A percentile compares a stretch with the other conserved stretches of the same genome.
phyloP scores from a whole-genome alignment of 2,329 filamentous ascomycete genomes.

The Fusarium sp. region DNA sequence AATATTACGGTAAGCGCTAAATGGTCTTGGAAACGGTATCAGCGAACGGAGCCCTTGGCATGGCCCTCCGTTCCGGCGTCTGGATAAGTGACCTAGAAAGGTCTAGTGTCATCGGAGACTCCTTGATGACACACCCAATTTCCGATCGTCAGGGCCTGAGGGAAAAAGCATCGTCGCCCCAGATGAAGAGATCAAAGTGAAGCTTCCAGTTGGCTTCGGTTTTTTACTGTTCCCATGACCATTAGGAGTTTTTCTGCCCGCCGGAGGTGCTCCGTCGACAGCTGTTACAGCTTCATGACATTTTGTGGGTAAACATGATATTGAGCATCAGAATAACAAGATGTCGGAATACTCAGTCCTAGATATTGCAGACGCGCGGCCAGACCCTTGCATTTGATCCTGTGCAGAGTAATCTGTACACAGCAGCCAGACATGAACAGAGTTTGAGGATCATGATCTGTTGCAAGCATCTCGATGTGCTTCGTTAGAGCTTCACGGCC shows the following conservation, averaged over 20 bases:
- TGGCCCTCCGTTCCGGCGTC: slow-evolving; percentile 31
- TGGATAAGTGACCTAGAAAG: slow-evolving; percentile 19
- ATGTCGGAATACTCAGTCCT: background rate
- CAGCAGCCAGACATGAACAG: background rate
- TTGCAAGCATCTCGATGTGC: slow-evolving; percentile 32
- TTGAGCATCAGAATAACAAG: slow-evolving; percentile 4
- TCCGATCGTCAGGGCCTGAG: slow-evolving; percentile 36
- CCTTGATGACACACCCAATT: slow-evolving; percentile 46
- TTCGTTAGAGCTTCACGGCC: slow-evolving; percentile 12
- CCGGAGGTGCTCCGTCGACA: slow-evolving; percentile 2
- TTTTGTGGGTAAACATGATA: background rate
- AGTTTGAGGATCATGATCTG: slow-evolving; percentile 7
- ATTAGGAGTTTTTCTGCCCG: background rate
- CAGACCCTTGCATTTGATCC: background rate
- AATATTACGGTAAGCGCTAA: slow-evolving; percentile 8
- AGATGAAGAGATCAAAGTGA: slow-evolving; percentile 4
- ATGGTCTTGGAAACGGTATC: slow-evolving; percentile 21
- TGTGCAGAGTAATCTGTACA: too few relatives aligned
- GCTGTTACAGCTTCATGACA: background rate
- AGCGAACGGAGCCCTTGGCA: slow-evolving; percentile 15
- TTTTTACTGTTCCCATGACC: slow-evolving; percentile 21
- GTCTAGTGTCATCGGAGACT: slow-evolving; percentile 38
- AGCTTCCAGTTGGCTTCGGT: slow-evolving; percentile 8
- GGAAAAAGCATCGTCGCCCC: slow-evolving; percentile 15
- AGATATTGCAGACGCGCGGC: background rate